A percentile compares a stretch with the other conserved stretches of the same genome.
Evolutionary conservation across 2,329 filamentous ascomycete species (phyloP).

Genomic region (Venturia nashicola): DNA sequence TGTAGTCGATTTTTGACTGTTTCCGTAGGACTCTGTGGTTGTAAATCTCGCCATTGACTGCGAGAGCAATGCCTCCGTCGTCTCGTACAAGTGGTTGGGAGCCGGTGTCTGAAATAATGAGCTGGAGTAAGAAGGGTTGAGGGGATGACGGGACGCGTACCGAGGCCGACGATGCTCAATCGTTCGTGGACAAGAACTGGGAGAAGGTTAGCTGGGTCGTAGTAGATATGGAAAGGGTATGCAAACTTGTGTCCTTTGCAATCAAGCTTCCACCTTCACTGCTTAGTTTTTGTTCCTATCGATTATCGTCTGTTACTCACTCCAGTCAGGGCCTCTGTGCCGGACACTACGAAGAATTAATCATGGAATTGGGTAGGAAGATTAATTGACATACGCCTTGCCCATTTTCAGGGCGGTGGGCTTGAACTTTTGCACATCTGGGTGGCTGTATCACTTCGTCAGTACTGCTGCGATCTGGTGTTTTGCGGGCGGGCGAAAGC

Average conservation of each 20-base stretch:
- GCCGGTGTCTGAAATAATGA: conserved; percentile 58
- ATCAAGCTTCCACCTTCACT: conserved; percentile 73
- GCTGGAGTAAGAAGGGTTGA: conserved; percentile 11
- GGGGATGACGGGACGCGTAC: conserved; percentile 31
- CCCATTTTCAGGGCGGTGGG: conserved; percentile 83
- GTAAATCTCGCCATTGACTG: conserved; percentile 99
- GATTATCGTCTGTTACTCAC: conserved; percentile 43
- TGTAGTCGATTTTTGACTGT: conserved; percentile 67
- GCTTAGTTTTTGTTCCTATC: background rate
- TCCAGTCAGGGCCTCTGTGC: conserved; percentile 97
- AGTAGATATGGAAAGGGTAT: conserved; percentile 10
- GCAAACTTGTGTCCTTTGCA: conserved; percentile 76
- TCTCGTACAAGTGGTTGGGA: conserved; percentile 91
- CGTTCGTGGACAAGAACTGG: conserved; percentile 84
- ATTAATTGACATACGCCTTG: conserved; percentile 61
- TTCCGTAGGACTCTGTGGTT: conserved; percentile 96
- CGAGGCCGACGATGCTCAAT: conserved; percentile 92
- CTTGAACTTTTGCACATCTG: conserved; percentile 94
- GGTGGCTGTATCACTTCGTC: conserved; percentile 46
- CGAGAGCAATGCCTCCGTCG: conserved; percentile 76
- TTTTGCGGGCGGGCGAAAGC: conserved; percentile 19
- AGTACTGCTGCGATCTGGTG: conserved; percentile 12
- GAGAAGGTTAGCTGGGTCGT: background rate
- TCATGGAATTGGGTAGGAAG: conserved; percentile 20
- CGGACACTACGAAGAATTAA: conserved; percentile 52